Conservation (phyloP, 805 yeast genomes). For the Teunomyces panamensis region DNA sequence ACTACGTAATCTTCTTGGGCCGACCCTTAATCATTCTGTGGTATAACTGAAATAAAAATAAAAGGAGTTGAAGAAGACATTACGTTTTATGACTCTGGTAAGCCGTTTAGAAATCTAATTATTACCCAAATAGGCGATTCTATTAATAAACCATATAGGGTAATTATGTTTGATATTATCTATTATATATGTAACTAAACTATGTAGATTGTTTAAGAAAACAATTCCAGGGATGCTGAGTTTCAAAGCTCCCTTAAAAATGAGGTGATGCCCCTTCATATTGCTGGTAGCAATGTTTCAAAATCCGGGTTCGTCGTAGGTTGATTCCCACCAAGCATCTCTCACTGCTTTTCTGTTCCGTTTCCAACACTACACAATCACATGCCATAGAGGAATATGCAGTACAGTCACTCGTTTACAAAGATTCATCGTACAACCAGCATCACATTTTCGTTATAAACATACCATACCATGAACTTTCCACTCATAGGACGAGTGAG, state of each 20-base stretch:
- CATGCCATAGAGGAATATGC: neutral
- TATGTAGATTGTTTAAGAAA: too few species aligned
- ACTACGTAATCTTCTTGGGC: neutral
- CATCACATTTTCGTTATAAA: neutral
- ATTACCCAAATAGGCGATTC: neutral
- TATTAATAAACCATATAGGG: neutral
- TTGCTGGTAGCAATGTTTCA: too few species aligned
- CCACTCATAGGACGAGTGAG: constrained; percentile 36
- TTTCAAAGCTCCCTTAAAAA: too few species aligned
- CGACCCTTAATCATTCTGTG: neutral
- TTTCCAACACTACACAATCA: neutral
- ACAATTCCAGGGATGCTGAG: too few species aligned
- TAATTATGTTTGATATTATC: neutral
- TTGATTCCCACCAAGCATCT: too few species aligned
- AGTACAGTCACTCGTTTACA: neutral
- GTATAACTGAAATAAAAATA: neutral
- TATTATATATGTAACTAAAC: neutral
- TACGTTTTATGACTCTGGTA: neutral
- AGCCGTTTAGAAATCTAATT: neutral
- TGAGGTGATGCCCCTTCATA: too few species aligned
- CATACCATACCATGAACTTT: constrained; percentile 7
- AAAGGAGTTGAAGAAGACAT: neutral
- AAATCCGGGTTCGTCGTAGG: too few species aligned
- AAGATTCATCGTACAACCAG: neutral
- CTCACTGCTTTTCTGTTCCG: too few species aligned